phyloP scores from a whole-genome alignment of 164 flowering plant species.

The Umbilicus rupestris region DNA sequence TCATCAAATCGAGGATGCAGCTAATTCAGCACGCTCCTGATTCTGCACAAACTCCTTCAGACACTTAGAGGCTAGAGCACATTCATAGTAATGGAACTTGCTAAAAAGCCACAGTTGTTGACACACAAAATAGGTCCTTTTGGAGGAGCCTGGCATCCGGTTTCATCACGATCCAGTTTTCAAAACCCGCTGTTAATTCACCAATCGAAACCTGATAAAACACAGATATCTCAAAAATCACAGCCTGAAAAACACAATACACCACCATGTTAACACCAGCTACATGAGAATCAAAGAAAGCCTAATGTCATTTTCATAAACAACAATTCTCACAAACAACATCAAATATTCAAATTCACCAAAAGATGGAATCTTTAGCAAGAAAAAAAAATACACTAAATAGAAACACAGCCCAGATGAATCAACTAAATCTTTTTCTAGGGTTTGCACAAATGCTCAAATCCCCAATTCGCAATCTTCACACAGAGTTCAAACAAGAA shows the following conservation, averaged over 20 bases:
- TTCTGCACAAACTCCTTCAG: constrained; percentile 39
- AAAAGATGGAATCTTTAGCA: neutral
- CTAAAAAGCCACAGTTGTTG: constrained; percentile 49
- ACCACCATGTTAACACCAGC: no score
- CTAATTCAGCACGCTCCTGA: constrained; percentile 36
- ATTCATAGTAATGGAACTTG: constrained; percentile 49
- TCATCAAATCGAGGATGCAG: constrained; percentile 36
- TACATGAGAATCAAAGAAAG: no score
- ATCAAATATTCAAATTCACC: neutral
- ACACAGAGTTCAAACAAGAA: neutral
- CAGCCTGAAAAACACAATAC: neutral
- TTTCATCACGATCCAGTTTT: constrained; percentile 45
- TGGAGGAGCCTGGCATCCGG: constrained; percentile 41
- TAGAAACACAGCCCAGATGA: neutral
- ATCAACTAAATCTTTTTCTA: neutral
- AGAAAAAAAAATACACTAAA: neutral
- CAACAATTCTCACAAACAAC: neutral
- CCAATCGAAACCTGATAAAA: neutral
- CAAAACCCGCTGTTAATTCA: constrained; percentile 17
- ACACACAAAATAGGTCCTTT: constrained; percentile 40
- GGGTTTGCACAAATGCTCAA: neutral
- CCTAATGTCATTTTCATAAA: neutral
- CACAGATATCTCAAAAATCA: neutral
- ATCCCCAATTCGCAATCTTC: neutral
- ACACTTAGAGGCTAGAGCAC: constrained; percentile 58